Evolutionary conservation across 2,329 filamentous ascomycete genomes (phyloP).

Genomic region (Trichophyton simii): DNA sequence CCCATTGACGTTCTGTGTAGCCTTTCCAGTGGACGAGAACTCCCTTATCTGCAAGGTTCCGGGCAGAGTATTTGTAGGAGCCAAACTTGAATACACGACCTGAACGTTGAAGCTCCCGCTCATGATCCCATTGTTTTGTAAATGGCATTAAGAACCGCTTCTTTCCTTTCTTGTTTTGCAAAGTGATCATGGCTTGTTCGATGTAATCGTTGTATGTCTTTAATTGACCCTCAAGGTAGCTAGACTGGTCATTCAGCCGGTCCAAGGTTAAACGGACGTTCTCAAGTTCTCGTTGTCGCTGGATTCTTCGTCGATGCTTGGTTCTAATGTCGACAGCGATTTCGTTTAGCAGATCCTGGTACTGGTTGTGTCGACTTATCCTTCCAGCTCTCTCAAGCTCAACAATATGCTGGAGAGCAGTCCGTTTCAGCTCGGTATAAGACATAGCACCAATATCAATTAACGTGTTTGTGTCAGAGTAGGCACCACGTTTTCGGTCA

Average conservation of each 20-base stretch:
- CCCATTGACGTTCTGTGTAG: slow-evolving; percentile 70
- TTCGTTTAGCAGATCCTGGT: slow-evolving; percentile 95
- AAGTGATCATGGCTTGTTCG: slow-evolving; percentile 91
- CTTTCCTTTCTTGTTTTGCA: slow-evolving; percentile 94
- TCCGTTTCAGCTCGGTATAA: slow-evolving; percentile 86
- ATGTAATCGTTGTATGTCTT: slow-evolving; percentile 99
- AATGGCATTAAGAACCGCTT: slow-evolving; percentile 92
- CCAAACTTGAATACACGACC: slow-evolving; percentile 95
- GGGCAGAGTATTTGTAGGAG: slow-evolving; percentile 91
- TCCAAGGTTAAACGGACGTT: slow-evolving; percentile 36
- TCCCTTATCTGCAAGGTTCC: slow-evolving; percentile 80
- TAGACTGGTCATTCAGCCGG: slow-evolving; percentile 51
- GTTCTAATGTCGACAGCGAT: slow-evolving; percentile 95
- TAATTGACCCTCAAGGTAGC: slow-evolving; percentile 85
- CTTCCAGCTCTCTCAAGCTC: slow-evolving; percentile 74
- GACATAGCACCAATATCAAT: slow-evolving; percentile 80
- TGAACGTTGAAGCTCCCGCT: slow-evolving; percentile 82
- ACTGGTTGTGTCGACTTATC: slow-evolving; percentile 75
- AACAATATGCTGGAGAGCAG: slow-evolving; percentile 87
- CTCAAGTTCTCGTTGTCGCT: slow-evolving; percentile 83
- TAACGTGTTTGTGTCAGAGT: slow-evolving; percentile 71
- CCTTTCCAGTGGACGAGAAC: slow-evolving; percentile 87
- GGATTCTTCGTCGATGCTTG: slow-evolving; percentile 84
- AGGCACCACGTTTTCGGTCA: slow-evolving; percentile 64
- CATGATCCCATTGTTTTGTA: slow-evolving; percentile 97